Base-by-base conservation (phyloP, 371 early-diverging fungal genomes). In the Mortierella sp. region DNA sequence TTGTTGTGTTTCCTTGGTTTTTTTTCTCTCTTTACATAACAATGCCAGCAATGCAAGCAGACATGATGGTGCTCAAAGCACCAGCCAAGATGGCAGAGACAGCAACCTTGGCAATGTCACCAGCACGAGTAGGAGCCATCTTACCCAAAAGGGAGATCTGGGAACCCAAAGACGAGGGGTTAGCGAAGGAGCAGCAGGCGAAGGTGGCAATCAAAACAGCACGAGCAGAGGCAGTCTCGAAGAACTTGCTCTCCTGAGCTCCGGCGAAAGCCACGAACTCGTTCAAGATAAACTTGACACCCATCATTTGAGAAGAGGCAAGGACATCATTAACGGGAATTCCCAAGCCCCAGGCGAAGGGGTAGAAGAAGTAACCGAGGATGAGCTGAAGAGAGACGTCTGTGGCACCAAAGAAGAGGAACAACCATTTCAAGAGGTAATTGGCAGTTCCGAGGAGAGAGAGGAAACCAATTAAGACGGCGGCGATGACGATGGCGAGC, bases 171-270 rank as follows among this genome's bases (percentile, higher is more conserved):
- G 93, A 93, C 9, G 92, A 91, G 34, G 95, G 86, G 86, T 97
- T 96, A 67, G 96, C 96, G 81, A 97, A 97, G 26, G 95, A 95
- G 82, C 96, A 95, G 66, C 95, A 89, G 12, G 95, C 93, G 77
- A 94, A 95, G 32, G 93, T 90, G 4, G 88, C 83, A 37, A 94
- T 84, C 49, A 90, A 34, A 26, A 75, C 53, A 1, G 89, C 86
- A 53, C 93, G 91, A 15, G 26, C 85, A 58, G 45, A 89, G 3
- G 66, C 54, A n/a, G 43, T 72, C 15, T 35, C 47, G 42, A 80
- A 75, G 62, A 80, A 68, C 2, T 55, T 56, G 1, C 29, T 26
- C 0, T 5, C 6, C 66, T 73, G 54, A 23, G 75, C 68, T 8
- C 72, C 75, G 9, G 71, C 70, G 26, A 80, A 97, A 15, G 95